phyloP scores from a whole-genome alignment of 2,329 filamentous ascomycete genomes.

The Drechslerella dactyloides region DNA sequence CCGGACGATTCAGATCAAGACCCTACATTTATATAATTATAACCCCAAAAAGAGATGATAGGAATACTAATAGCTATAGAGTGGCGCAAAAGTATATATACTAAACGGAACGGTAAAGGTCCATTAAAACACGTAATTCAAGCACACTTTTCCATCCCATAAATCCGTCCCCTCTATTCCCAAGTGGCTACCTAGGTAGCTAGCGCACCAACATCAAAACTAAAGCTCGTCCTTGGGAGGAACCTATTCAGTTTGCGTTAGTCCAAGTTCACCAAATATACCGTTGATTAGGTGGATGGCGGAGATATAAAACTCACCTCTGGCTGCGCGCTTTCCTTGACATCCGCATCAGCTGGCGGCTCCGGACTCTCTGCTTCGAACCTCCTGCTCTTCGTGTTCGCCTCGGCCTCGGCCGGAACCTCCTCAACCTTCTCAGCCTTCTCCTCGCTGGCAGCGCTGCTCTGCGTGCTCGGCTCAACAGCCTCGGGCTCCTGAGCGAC shows the following conservation, averaged over 20 bases:
- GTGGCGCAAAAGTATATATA: slow-evolving; percentile 1
- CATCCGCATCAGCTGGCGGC: slow-evolving; percentile 30
- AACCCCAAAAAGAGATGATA: slow-evolving; percentile 3
- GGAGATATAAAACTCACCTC: slow-evolving; percentile 20
- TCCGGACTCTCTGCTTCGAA: slow-evolving; percentile 28
- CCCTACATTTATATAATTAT: slow-evolving; percentile 1
- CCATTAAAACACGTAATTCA: background rate
- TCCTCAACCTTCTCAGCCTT: slow-evolving; percentile 6
- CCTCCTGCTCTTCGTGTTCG: slow-evolving; percentile 46
- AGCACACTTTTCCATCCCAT: background rate
- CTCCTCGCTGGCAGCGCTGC: background rate
- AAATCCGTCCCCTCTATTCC: background rate
- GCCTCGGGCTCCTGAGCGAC: slow-evolving; percentile 44
- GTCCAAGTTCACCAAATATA: background rate
- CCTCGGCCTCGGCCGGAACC: slow-evolving; percentile 14
- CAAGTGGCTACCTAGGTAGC: too few species aligned
- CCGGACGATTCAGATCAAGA: too few species aligned
- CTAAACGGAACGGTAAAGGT: background rate
- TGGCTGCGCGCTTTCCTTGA: slow-evolving; percentile 15
- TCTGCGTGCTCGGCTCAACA: slow-evolving; percentile 33
- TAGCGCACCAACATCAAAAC: slow-evolving; percentile 27
- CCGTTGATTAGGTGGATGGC: background rate
- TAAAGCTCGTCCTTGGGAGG: slow-evolving; percentile 12
- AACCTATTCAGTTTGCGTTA: background rate
- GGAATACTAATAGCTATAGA: background rate